These are phyloP conservation scores for Trichosporon sp. DNA, from an alignment of 1,284 basidiomycete species.

Conservation along the genomic window DNA sequence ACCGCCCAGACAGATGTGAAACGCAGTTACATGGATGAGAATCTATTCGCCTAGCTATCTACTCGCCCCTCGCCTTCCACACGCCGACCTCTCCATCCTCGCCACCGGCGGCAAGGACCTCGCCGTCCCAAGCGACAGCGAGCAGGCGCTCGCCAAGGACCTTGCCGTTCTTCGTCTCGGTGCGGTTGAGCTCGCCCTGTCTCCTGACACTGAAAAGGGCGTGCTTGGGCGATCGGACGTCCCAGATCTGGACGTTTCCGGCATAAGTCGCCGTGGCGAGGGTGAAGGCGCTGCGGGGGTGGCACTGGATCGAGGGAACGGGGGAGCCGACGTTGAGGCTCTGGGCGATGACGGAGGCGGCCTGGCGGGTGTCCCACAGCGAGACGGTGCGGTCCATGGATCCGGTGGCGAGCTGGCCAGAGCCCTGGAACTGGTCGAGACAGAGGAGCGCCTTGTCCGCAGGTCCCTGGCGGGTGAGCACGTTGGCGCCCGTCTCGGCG, in stretches of 20 bases:
- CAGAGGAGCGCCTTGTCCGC: constrained; percentile 58
- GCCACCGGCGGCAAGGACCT: constrained; percentile 74
- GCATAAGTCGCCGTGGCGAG: constrained; percentile 81
- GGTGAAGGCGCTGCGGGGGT: constrained; percentile 67
- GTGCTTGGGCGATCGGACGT: constrained; percentile 67
- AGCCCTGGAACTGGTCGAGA: constrained; percentile 56
- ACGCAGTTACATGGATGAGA: constrained; percentile 11
- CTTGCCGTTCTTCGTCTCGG: constrained; percentile 60
- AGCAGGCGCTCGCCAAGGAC: constrained; percentile 61
- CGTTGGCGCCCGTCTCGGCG: constrained; percentile 54
- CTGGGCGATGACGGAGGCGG: constrained; percentile 59
- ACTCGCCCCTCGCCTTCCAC: constrained; percentile 65
- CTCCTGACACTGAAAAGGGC: constrained; percentile 60
- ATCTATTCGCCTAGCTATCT: constrained; percentile 19
- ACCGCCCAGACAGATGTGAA: background rate
- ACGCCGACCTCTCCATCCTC: constrained; percentile 77
- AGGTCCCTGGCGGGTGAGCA: constrained; percentile 54
- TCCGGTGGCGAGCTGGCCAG: constrained; percentile 58
- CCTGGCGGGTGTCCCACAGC: constrained; percentile 59
- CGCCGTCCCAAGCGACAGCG: constrained; percentile 73
- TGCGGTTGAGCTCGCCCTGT: constrained; percentile 32
- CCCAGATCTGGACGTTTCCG: constrained; percentile 81
- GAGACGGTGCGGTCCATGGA: constrained; percentile 60
- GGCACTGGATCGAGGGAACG: constrained; percentile 69
- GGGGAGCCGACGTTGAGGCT: constrained; percentile 66